Evolutionary conservation across 2,329 filamentous ascomycete genomes (phyloP).

Genomic region (Arthrobotrys sphaeroides): DNA sequence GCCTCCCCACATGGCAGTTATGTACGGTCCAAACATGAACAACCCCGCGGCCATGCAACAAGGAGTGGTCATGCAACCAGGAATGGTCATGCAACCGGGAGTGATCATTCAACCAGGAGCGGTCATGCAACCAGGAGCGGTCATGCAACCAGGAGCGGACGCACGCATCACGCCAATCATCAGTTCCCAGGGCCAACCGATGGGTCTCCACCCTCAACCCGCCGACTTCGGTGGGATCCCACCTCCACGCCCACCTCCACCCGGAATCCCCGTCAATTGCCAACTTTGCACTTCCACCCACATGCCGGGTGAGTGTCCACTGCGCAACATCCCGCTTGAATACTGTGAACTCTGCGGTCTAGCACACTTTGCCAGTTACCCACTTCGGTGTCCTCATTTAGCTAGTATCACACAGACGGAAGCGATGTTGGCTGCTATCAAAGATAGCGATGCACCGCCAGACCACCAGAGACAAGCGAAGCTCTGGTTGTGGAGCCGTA

Average conservation of each 20-base stretch:
- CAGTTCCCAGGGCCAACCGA: neutral
- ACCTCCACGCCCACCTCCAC: conserved; percentile 27
- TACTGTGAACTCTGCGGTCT: conserved; percentile 73
- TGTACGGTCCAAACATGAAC: conserved; percentile 4
- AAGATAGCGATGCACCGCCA: conserved; percentile 68
- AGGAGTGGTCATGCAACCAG: too few relatives aligned
- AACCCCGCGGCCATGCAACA: neutral
- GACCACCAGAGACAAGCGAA: conserved; percentile 67
- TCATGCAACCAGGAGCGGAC: conserved; percentile 2
- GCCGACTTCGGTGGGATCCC: neutral
- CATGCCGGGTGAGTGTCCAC: conserved; percentile 68
- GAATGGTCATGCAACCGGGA: too few relatives aligned
- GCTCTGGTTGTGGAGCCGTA: conserved; percentile 69
- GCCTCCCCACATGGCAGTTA: conserved; percentile 57
- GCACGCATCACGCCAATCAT: conserved; percentile 24
- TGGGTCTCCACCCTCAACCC: neutral
- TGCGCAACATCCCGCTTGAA: conserved; percentile 70
- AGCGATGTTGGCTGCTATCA: conserved; percentile 72
- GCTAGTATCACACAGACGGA: conserved; percentile 71
- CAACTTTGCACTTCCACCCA: conserved; percentile 68
- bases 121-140: too few relatives aligned
- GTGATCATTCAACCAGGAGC: too few relatives aligned
- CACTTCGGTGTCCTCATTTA: conserved; percentile 72
- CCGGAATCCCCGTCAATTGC: conserved; percentile 61
- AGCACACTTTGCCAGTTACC: conserved; percentile 68